These are phyloP conservation scores for Osmozyma mogii DNA, from an alignment of 805 yeast genomes.

Conservation along the genomic window DNA sequence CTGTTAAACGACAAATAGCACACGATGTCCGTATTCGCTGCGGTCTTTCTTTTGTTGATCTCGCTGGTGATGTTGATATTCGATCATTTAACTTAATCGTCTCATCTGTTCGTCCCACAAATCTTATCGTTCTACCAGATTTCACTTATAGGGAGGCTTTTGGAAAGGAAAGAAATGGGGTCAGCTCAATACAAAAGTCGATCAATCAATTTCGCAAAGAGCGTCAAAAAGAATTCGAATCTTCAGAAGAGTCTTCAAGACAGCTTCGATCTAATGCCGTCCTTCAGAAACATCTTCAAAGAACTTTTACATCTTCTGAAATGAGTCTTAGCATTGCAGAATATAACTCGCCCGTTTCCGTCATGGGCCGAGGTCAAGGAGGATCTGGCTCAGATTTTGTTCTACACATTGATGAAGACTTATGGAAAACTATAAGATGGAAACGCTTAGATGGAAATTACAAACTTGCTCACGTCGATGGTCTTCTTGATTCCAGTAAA, in stretches of 20 bases:
- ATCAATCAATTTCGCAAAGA: conserved; percentile 25
- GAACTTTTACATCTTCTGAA: no score
- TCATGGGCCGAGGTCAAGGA: conserved; percentile 42
- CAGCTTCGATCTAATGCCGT: conserved; percentile 24
- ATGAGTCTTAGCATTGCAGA: conserved; percentile 25
- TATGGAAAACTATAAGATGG: conserved; percentile 66
- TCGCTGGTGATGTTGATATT: conserved; percentile 77
- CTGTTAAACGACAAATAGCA: conserved; percentile 35
- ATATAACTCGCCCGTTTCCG: conserved; percentile 34
- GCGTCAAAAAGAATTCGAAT: conserved; percentile 14
- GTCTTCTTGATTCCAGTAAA: no score
- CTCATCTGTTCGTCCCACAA: conserved; percentile 71
- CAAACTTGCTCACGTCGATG: conserved; percentile 74
- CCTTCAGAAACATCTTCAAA: conserved; percentile 22
- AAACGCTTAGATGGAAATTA: conserved; percentile 76
- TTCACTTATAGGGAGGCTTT: conserved; percentile 16
- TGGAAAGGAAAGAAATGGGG: conserved; percentile 20
- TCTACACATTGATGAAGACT: conserved; percentile 57
- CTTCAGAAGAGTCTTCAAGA: no score
- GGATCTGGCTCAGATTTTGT: conserved; percentile 38
- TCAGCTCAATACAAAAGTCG: conserved; percentile 17
- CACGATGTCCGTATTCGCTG: conserved; percentile 49
- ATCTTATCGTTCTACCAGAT: conserved; percentile 52
- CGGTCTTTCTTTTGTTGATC: conserved; percentile 67
- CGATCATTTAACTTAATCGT: conserved; percentile 74